These are phyloP conservation scores for Teratosphaeria pseudoeucalypti DNA, from an alignment of 2,329 filamentous ascomycete genomes.

Conservation along the genomic window DNA sequence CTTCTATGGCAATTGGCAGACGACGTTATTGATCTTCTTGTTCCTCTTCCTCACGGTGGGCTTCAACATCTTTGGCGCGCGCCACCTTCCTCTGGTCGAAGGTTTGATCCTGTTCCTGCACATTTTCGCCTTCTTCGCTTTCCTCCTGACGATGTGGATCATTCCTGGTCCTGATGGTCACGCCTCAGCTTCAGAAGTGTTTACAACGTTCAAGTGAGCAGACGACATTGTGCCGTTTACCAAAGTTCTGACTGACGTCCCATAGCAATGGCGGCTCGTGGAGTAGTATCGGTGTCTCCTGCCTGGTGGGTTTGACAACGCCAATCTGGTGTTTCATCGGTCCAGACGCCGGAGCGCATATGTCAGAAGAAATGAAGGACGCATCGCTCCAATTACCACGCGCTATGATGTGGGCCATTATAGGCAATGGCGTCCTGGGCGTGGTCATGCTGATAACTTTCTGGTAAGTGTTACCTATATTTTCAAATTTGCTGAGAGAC, in stretches of 20 bases:
- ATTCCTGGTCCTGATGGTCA: slow-evolving; percentile 15
- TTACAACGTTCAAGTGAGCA: slow-evolving; percentile 25
- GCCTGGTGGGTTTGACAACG: slow-evolving; percentile 35
- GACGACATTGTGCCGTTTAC: neutral
- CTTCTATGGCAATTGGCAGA: slow-evolving; percentile 18
- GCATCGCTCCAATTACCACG: slow-evolving; percentile 33
- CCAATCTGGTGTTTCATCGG: slow-evolving; percentile 26
- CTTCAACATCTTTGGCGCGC: slow-evolving; percentile 28
- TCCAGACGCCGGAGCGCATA: slow-evolving; percentile 29
- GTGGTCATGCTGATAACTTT: slow-evolving; percentile 30
- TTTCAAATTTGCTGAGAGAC: neutral
- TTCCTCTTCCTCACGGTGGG: slow-evolving; percentile 22
- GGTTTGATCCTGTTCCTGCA: slow-evolving; percentile 30
- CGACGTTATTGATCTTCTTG: slow-evolving; percentile 21
- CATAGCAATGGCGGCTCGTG: slow-evolving; percentile 30
- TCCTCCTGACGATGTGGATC: slow-evolving; percentile 31
- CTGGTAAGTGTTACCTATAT: slow-evolving; percentile 15
- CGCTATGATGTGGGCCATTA: slow-evolving; percentile 34
- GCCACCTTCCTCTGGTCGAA: slow-evolving; percentile 25
- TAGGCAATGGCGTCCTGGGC: slow-evolving; percentile 26
- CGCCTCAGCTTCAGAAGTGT: slow-evolving; percentile 20
- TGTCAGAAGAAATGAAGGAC: slow-evolving; percentile 27
- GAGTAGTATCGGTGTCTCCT: slow-evolving; percentile 30
- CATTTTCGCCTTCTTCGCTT: slow-evolving; percentile 35
- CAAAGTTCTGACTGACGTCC: slow-evolving; percentile 1